Evolutionary conservation across 495 filamentous ascomycete species (phyloP).

Genomic region (Lophiostoma macrostomum): DNA sequence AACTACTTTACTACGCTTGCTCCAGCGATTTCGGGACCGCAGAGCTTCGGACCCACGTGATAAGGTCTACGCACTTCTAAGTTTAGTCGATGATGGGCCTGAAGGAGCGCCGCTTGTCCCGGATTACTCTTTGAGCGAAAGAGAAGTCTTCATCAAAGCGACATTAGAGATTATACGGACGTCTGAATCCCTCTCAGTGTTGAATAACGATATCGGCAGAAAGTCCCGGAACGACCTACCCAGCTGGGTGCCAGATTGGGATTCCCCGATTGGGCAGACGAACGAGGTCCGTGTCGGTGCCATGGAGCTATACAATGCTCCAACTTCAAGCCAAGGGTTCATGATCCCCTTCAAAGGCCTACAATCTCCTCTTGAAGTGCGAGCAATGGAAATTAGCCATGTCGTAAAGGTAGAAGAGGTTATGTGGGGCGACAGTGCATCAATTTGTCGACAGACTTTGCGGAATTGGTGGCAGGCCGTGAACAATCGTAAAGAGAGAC

Average conservation of each 20-base stretch:
- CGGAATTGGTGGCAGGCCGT: background rate
- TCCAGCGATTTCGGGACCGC: too few species aligned
- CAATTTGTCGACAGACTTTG: background rate
- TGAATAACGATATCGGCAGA: background rate
- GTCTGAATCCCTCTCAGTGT: conserved; percentile 1
- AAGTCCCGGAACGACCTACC: conserved; percentile 3
- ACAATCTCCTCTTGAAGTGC: background rate
- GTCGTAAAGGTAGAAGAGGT: background rate
- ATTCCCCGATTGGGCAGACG: background rate
- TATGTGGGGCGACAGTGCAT: conserved; percentile 1
- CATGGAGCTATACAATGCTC: conserved; percentile 6
- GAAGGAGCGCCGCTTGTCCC: background rate
- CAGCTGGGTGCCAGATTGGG: conserved; percentile 11
- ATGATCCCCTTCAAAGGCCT: too few species aligned
- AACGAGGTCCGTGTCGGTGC: background rate
- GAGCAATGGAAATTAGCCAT: background rate
- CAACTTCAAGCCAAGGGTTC: too few species aligned
- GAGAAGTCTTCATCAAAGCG: background rate
- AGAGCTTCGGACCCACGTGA: too few species aligned
- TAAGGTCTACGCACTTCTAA: background rate
- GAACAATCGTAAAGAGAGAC: background rate
- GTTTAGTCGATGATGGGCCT: background rate
- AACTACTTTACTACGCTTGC: too few species aligned
- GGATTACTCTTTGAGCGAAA: conserved; percentile 9
- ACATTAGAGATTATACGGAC: background rate